These are phyloP conservation scores for Plectosphaerella cucumerina DNA, from an alignment of 2,329 filamentous ascomycete genomes.

Conservation along the genomic window DNA sequence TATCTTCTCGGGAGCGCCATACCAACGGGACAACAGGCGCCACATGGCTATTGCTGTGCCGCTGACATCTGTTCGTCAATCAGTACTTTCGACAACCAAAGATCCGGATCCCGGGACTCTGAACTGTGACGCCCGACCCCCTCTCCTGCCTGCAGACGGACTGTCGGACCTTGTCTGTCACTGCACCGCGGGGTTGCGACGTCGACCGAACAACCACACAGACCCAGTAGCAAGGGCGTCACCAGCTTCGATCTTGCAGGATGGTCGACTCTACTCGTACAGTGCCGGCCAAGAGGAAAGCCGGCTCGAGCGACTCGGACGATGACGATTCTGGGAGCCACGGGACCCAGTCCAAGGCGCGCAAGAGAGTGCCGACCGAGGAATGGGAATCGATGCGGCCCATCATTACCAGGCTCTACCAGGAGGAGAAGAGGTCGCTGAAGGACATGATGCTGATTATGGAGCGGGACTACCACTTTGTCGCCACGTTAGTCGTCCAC, in stretches of 20 bases:
- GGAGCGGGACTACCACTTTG: slow-evolving; percentile 30
- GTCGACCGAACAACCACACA: too few relatives aligned
- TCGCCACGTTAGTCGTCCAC: slow-evolving; percentile 30
- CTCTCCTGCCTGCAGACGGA: too few relatives aligned
- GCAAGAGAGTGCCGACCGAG: slow-evolving; percentile 25
- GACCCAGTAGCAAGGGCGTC: too few relatives aligned
- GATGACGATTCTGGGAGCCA: slow-evolving; percentile 21
- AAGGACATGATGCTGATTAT: slow-evolving; percentile 36
- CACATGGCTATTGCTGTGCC: too few relatives aligned
- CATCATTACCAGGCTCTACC: slow-evolving; percentile 32
- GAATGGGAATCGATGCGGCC: slow-evolving; percentile 29
- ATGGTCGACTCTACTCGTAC: neutral
- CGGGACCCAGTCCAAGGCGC: slow-evolving; percentile 6
- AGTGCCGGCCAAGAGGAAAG: slow-evolving; percentile 14
- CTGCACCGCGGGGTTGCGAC: too few relatives aligned
- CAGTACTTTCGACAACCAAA: too few relatives aligned
- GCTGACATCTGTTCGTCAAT: too few relatives aligned
- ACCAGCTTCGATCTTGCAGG: neutral
- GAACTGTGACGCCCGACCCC: too few relatives aligned
- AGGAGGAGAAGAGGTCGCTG: slow-evolving; percentile 34
- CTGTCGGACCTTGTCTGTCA: too few relatives aligned
- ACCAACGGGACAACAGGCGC: too few relatives aligned
- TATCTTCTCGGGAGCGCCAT: neutral
- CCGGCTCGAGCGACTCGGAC: slow-evolving; percentile 20
- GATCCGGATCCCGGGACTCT: too few relatives aligned